A percentile compares a stretch with the other conserved stretches of the same genome.
Evolutionary conservation across 306 rosid species (phyloP).

Genomic region (Citrullus amarus): DNA sequence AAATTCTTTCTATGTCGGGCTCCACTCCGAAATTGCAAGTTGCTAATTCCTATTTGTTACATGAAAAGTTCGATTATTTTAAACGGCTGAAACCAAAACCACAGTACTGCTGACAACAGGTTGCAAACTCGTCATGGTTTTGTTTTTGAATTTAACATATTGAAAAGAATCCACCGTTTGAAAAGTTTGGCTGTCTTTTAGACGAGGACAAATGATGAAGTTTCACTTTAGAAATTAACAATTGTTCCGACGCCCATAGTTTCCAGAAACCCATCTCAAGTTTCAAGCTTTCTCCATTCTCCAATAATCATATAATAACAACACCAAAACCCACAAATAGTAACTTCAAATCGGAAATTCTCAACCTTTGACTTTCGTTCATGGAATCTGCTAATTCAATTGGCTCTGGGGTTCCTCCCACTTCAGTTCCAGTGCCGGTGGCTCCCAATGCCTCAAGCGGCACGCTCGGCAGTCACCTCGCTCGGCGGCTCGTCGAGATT

Average conservation of each 20-base stretch:
- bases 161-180: background rate
- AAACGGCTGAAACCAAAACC: background rate
- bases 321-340: background rate
- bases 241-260: slow-evolving; percentile 1
- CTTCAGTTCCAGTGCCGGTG: slow-evolving; percentile 12
- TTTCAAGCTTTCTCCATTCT: background rate
- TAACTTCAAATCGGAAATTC: background rate
- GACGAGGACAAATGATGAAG: background rate
- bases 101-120: background rate
- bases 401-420: slow-evolving; percentile 16
- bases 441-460: slow-evolving; percentile 19
- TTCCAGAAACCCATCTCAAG: background rate
- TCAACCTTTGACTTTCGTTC: background rate
- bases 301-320: background rate
- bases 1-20: background rate
- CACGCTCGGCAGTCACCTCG: slow-evolving; percentile 59
- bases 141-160: background rate
- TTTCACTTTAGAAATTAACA: background rate
- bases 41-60: background rate
- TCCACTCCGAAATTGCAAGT: background rate
- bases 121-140: background rate
- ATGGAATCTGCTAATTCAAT: slow-evolving; percentile 28
- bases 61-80: background rate
- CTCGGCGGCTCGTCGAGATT: slow-evolving; percentile 54
- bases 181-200: background rate